Percentiles rank a stretch among this genome's conserved stretches.
phyloP scores from a whole-genome alignment of 257 asterid genomes.

The Solanum chilense region DNA sequence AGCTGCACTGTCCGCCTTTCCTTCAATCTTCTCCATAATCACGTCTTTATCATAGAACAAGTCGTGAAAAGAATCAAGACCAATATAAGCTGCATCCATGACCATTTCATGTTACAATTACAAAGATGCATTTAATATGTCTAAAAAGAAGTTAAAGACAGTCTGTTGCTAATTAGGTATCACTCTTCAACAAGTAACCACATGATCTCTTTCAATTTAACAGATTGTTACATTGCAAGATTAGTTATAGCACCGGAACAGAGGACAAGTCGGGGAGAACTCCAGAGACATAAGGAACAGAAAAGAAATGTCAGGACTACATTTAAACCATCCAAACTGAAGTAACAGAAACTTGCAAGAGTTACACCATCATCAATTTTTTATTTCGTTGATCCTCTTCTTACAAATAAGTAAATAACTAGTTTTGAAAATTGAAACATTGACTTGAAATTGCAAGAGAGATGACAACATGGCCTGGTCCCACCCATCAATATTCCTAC shows the following conservation, averaged over 20 bases:
- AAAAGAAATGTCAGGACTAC: neutral
- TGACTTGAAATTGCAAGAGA: neutral
- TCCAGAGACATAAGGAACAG: neutral
- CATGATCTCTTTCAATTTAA: neutral
- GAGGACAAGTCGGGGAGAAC: neutral
- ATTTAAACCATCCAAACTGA: neutral
- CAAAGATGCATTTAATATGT: neutral
- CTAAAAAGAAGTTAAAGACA: neutral
- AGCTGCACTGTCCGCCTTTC: conserved; percentile 31
- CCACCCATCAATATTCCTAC: neutral
- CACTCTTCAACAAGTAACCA: neutral
- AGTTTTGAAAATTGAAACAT: neutral
- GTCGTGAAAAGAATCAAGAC: conserved; percentile 3
- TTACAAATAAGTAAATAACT: neutral
- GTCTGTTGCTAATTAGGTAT: neutral
- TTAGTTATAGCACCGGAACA: neutral
- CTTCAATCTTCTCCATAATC: conserved; percentile 15
- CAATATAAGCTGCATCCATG: conserved; percentile 17
- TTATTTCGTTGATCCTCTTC: neutral
- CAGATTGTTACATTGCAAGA: neutral
- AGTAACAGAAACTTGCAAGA: neutral
- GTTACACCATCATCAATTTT: neutral
- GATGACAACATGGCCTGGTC: neutral
- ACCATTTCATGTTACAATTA: neutral
- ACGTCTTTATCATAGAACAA: neutral